phyloP scores from a whole-genome alignment of 2,329 filamentous ascomycete genomes.

The Colletotrichum tabaci region DNA sequence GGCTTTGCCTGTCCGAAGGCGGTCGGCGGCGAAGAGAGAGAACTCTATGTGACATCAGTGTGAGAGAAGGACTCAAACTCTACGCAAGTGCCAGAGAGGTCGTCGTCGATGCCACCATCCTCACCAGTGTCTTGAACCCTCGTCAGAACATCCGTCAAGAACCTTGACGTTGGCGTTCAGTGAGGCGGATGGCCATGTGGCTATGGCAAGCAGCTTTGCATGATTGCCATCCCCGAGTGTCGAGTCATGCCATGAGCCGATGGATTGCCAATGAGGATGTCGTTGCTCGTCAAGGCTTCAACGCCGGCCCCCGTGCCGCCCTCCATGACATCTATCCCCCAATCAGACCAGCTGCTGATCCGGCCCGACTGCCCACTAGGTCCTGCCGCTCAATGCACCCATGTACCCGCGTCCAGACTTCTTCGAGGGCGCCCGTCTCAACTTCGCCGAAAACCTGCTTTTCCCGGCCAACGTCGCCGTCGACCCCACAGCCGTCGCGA shows the following conservation, averaged over 20 bases:
- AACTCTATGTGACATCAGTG: slow-evolving; percentile 27
- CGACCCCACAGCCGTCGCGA: slow-evolving; percentile 74
- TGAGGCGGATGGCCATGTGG: slow-evolving; percentile 22
- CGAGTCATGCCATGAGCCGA: slow-evolving; percentile 32
- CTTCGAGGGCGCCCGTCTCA: slow-evolving; percentile 84
- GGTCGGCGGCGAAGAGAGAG: background rate
- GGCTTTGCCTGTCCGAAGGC: background rate
- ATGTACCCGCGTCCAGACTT: slow-evolving; percentile 93
- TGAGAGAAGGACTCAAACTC: slow-evolving; percentile 27
- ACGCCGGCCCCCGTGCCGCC: background rate
- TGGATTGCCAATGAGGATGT: slow-evolving; percentile 8
- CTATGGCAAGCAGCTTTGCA: slow-evolving; percentile 21
- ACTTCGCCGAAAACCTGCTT: slow-evolving; percentile 96
- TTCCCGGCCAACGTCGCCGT: slow-evolving; percentile 75
- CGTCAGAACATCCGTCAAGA: slow-evolving; percentile 21
- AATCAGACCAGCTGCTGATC: slow-evolving; percentile 29
- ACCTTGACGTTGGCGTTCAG: slow-evolving; percentile 19
- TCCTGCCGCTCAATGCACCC: slow-evolving; percentile 74
- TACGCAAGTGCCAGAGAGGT: slow-evolving; percentile 24
- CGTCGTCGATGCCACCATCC: slow-evolving; percentile 28
- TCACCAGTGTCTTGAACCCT: slow-evolving; percentile 41
- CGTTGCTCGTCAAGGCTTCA: slow-evolving; percentile 1
- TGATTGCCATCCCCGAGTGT: slow-evolving; percentile 14
- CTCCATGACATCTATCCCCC: slow-evolving; percentile 14
- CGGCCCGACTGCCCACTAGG: slow-evolving; percentile 60